Evolutionary conservation across 169 alveolate species (phyloP), one percentile per base, ranked within the genome.

Genomic region (Babesia gibsoni): DNA sequence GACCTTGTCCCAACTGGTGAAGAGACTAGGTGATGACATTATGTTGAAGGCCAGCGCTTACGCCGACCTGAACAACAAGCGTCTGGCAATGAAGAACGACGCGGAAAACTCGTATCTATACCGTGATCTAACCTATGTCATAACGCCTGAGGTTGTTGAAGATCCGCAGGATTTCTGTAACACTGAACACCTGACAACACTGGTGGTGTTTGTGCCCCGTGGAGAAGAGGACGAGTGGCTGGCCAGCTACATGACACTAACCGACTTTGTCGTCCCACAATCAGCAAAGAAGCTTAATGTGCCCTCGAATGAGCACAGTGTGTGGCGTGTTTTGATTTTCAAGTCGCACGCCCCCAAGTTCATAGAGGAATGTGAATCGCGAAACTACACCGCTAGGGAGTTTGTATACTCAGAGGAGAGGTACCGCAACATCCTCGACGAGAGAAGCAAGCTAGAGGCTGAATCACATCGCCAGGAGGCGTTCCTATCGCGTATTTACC

Each of bases 401-500:
- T 93, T 93, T 50, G 61, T 73, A 10, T 93, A 93, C 65, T 92
- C 94, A 23, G 89, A 83, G 64, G 90, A 90, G 61, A 80, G 82
- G 22, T 93, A 89, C 82, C 67, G 83, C 42, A 74, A 82, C 33
- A 73, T 91, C 18, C 70, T 92, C 61, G 85, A 89, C 14, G 79
- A 84, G 37, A 83, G 90, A 42, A 81, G 90, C 22, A 88, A 77
- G 36, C 72, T 93, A 35, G 94, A 91, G 50, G 90, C 92, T 14
- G 96, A 92, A 67, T 70, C 91, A 30, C 89, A 83, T 20, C 70
- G 93, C 48, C 95, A 90, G 53, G 95, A 93, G 52, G 90, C 94
- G 14, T 88, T 91, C 72, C 81, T 93, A 6, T 91, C 93, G 52
- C 77, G 91, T 36, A 91, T 90, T 83, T 88, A 93, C 72, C 91